These are phyloP conservation scores for Tarenaya hassleriana DNA, from an alignment of 345 rosid species.

Conservation along the genomic window DNA sequence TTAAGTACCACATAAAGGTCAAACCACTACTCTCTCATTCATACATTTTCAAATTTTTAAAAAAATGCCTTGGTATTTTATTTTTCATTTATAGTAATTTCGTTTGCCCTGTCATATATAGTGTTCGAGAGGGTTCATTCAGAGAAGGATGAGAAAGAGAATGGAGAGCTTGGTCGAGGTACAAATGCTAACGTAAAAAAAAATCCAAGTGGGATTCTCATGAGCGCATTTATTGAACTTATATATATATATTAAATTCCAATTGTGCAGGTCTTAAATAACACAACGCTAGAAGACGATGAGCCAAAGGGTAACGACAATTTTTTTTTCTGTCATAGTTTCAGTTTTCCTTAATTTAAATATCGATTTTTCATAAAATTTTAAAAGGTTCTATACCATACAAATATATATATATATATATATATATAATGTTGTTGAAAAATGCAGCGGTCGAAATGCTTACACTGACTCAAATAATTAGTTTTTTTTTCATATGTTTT, in stretches of 20 bases:
- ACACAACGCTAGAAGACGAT: constrained; percentile 34
- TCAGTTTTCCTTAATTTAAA: neutral
- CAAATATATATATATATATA: too few species aligned
- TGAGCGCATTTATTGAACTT: too few species aligned
- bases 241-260: too few species aligned
- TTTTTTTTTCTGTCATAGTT: too few species aligned
- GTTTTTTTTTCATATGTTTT: neutral
- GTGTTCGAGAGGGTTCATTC: constrained; percentile 86
- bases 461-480: neutral
- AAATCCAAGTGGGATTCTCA: too few species aligned
- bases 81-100: constrained; percentile 3
- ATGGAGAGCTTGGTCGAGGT: constrained; percentile 76
- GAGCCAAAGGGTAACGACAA: constrained; percentile 21
- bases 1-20: constrained; percentile 84
- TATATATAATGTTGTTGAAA: too few species aligned
- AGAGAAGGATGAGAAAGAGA: constrained; percentile 74
- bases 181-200: too few species aligned
- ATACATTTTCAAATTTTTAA: neutral
- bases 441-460: too few species aligned
- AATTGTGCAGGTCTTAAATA: constrained; percentile 50
- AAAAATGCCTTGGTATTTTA: neutral
- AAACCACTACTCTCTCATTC: too few species aligned
- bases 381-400: too few species aligned
- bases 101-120: constrained; percentile 25
- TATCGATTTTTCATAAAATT: neutral